Evolutionary conservation across 805 yeast genomes (phyloP).

Genomic region (Suhomyces kilbournensis): DNA sequence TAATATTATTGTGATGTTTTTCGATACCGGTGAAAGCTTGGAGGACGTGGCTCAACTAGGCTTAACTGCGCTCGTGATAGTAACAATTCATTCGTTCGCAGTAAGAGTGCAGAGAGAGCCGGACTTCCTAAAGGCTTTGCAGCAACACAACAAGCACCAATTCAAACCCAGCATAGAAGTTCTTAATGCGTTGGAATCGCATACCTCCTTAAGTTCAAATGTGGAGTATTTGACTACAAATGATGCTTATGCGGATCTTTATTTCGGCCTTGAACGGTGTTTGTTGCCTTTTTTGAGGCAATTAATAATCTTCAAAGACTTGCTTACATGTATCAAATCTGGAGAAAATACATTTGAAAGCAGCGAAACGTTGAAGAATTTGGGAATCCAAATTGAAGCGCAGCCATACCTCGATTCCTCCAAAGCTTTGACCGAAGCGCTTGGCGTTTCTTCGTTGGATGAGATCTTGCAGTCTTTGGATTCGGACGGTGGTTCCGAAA

Average conservation of each 20-base stretch:
- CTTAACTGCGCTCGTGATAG: slow-evolving; percentile 25
- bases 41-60: slow-evolving; percentile 32
- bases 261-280: slow-evolving; percentile 17
- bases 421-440: slow-evolving; percentile 21
- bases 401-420: slow-evolving; percentile 18
- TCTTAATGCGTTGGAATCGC: background rate
- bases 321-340: slow-evolving; percentile 25
- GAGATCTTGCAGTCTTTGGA: slow-evolving; percentile 13
- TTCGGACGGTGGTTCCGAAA: background rate
- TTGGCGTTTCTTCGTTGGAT: slow-evolving; percentile 23
- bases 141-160: background rate
- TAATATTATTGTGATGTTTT: slow-evolving; percentile 38
- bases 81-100: slow-evolving; percentile 19
- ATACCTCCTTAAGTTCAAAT: background rate
- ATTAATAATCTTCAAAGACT: slow-evolving; percentile 29
- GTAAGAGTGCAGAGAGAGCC: background rate
- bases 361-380: slow-evolving; percentile 12
- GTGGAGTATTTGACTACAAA: background rate
- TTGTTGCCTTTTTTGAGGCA: slow-evolving; percentile 36
- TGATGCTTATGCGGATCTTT: background rate
- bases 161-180: background rate
- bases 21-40: slow-evolving; percentile 47
- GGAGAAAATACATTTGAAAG: slow-evolving; percentile 24
- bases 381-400: slow-evolving; percentile 14
- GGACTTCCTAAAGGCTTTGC: background rate